Conservation (phyloP, 179 eudicot genomes). For the Beta macrorhiza region DNA sequence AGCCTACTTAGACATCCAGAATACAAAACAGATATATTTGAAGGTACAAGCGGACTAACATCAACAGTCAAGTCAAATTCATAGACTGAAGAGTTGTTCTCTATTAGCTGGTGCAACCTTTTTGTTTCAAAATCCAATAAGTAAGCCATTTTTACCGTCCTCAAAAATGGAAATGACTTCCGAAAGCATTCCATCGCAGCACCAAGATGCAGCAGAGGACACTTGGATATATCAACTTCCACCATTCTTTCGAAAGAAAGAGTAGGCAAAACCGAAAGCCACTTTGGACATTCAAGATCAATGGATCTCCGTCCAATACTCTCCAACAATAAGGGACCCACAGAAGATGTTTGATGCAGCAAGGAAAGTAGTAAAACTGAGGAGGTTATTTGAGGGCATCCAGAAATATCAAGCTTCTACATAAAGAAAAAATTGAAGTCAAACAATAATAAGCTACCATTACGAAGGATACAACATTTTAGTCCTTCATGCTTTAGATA, state of each 20-base stretch:
- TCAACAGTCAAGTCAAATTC: constrained; percentile 75
- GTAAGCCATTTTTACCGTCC: constrained; percentile 57
- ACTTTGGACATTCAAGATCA: constrained; percentile 28
- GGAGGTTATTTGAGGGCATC: constrained; percentile 70
- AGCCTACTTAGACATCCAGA: constrained; percentile 32
- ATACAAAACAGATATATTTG: constrained; percentile 48
- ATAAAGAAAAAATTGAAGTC: constrained; percentile 28
- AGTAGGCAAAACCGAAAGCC: constrained; percentile 30
- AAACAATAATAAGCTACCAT: neutral
- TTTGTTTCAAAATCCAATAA: constrained; percentile 45
- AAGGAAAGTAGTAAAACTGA: constrained; percentile 50
- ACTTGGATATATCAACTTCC: constrained; percentile 78
- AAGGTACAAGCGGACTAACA: constrained; percentile 57
- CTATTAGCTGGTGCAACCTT: constrained; percentile 44
- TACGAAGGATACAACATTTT: neutral
- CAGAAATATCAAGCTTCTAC: constrained; percentile 84
- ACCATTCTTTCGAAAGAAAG: constrained; percentile 54
- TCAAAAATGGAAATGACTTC: constrained; percentile 71
- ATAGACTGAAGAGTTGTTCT: constrained; percentile 45
- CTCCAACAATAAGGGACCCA: constrained; percentile 34
- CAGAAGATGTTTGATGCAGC: constrained; percentile 41
- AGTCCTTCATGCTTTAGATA: neutral
- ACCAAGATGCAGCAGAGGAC: constrained; percentile 55
- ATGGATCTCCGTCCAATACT: constrained; percentile 21
- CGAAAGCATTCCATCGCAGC: constrained; percentile 47